Base-by-base conservation (phyloP, 2,329 filamentous ascomycete species). In the Cadophora sp. region DNA sequence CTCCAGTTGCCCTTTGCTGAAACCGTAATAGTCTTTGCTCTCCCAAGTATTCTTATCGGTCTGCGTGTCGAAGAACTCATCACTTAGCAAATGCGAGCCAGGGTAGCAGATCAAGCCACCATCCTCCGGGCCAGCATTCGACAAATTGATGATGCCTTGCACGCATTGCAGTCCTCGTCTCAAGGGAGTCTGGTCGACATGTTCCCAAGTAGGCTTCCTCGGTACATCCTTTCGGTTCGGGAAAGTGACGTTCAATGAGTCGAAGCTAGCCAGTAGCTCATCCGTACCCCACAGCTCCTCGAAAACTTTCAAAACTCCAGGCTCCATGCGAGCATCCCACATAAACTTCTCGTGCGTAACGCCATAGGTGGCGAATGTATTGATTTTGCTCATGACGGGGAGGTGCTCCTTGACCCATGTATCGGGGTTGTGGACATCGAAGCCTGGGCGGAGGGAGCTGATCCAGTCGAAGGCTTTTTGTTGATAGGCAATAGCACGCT, bases 301-400 rank as follows among this genome's bases (percentile, higher is more conserved):
- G 55, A 80, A 80, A 4, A 75, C 71, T 4, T 78, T 77, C 16
- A 81, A n/a, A 0, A 82, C 75, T 11, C 74, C 77, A 0, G 79
- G 80, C 67, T 82, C 80, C 24, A 73, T 71, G 3, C 79, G 76
- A 13, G 78, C 74, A 7, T 74, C 78, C 80, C 81, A 82, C 59
- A 80, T 76, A 62, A 80, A 80, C 43, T 76, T 76, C 70, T 82
- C 80, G 68, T 82, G 80, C 13, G 62, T 43, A 78, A 82, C 79
- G 0, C 78, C 82, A 60, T 85, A 85, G 39, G 78, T 73, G 30
- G 81, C 74, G 68, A 81, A 81, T 78, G 84, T 84, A 43, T 83
- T 82, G 74, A 83, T 84, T 70, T 83, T 81, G 70, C 79, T 82
- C 71, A 83, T 80, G 9, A 69, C 74, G 1, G 81, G 80, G 0